Evolutionary conservation across 345 rosid genomes (phyloP).

Genomic region (Lenwebbia sp.): DNA sequence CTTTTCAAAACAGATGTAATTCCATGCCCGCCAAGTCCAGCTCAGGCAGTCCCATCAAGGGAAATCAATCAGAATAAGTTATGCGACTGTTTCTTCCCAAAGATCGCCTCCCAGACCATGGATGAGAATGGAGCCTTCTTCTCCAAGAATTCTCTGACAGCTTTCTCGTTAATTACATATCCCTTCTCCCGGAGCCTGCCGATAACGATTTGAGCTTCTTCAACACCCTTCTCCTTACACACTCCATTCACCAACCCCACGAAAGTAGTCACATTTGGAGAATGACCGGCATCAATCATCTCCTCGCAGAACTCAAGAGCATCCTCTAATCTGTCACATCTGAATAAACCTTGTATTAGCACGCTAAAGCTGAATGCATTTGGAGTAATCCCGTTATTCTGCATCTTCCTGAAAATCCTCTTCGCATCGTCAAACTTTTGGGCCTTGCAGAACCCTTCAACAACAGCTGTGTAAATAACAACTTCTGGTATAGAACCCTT

Average conservation of each 20-base stretch:
- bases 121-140: slow-evolving; percentile 56
- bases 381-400: slow-evolving; percentile 47
- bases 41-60: background rate
- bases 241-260: slow-evolving; percentile 75
- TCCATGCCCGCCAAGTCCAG: background rate
- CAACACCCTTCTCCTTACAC: slow-evolving; percentile 55
- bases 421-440: slow-evolving; percentile 69
- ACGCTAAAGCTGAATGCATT: slow-evolving; percentile 62
- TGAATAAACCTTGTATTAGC: slow-evolving; percentile 59
- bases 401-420: slow-evolving; percentile 84
- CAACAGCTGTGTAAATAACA: slow-evolving; percentile 86
- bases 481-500: slow-evolving; percentile 87
- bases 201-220: slow-evolving; percentile 40
- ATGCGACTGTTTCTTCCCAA: slow-evolving; percentile 39
- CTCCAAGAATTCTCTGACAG: slow-evolving; percentile 67
- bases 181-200: slow-evolving; percentile 49
- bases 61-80: slow-evolving; percentile 15
- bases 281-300: slow-evolving; percentile 87
- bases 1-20: background rate
- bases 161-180: slow-evolving; percentile 46
- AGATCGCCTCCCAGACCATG: slow-evolving; percentile 59
- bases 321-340: slow-evolving; percentile 42
- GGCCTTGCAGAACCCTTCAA: slow-evolving; percentile 81
- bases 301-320: slow-evolving; percentile 46
- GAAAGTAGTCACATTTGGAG: slow-evolving; percentile 69